A percentile compares a stretch with the other conserved stretches of the same genome.
These are phyloP conservation scores for Bjerkandera adusta DNA, from an alignment of 1,284 basidiomycete species.

Conservation along the genomic window DNA sequence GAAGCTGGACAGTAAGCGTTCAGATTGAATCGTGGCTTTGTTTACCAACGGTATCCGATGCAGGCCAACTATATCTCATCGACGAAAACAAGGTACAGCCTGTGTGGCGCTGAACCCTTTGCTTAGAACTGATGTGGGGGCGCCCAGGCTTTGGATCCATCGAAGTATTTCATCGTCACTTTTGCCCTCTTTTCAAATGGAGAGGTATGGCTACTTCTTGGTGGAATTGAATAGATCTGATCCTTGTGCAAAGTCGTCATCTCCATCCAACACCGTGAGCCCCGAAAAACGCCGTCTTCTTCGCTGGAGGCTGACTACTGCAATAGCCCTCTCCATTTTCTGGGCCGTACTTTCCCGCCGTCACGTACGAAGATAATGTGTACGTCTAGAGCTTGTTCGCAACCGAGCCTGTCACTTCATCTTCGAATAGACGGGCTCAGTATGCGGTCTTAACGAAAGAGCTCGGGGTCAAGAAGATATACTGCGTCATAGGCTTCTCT, in stretches of 20 bases:
- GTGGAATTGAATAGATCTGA: too few relatives aligned
- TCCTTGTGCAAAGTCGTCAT: constrained; percentile 43
- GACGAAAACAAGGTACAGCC: constrained; percentile 50
- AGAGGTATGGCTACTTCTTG: too few relatives aligned
- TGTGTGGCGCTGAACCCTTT: neutral
- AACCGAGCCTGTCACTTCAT: constrained; percentile 3
- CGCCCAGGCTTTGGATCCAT: constrained; percentile 43
- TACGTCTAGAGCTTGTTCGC: constrained; percentile 24
- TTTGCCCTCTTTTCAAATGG: constrained; percentile 59
- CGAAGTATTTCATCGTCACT: constrained; percentile 54
- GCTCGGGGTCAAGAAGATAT: constrained; percentile 46
- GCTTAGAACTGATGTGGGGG: neutral
- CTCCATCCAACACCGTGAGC: constrained; percentile 39
- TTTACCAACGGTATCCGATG: constrained; percentile 5
- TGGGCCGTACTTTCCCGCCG: constrained; percentile 40
- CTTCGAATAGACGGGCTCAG: constrained; percentile 47
- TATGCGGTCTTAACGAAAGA: constrained; percentile 49
- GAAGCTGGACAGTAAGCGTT: constrained; percentile 31
- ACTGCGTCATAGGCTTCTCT: constrained; percentile 55
- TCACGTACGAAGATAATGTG: constrained; percentile 58
- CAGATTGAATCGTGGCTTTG: neutral
- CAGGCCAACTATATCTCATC: constrained; percentile 50
- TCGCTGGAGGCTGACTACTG: neutral
- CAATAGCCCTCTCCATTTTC: constrained; percentile 37
- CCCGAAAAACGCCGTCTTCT: neutral